Evolutionary conservation across 2,329 filamentous ascomycete species (phyloP), one percentile per base, ranked within the genome.

Genomic region (Emmonsiellopsis sp.): DNA sequence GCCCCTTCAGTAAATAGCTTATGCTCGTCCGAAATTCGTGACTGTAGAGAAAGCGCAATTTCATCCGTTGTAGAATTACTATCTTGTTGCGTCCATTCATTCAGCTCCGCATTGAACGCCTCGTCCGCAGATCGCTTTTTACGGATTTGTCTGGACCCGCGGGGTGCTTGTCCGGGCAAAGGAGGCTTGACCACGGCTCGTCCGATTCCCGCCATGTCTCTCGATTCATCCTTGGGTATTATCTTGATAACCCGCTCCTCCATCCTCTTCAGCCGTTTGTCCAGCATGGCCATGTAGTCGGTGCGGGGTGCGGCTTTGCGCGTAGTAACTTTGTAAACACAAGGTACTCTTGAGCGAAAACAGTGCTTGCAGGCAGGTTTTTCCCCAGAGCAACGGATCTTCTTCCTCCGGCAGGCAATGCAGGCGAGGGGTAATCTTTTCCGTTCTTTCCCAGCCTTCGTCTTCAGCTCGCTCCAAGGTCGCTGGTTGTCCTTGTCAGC

Each of bases 281-380:
- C 93, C 62, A 97, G 75, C 90, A 97, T 97, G 42, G 91, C 90
- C 93, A 97, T 97, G 70, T 97, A 97, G 70, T 97, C 93, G 15
- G 93, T 97, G 51, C 93, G 81, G 2, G 93, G 93, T 3, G 91
- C 90, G 1, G 92, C 90, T 70, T 97, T 97, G 56, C 93, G 81
- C 3, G 91, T 90, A 0, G 91, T 97, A 55, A 95, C 89, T 66
- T 97, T 97, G 78, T 97, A 98, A 4, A 97, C 91, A 67, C 93
- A 98, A 1, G 92, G 92, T 61, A 95, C 94, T 43, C 92, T 83
- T 50, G 92, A 95, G 54, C 91, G 83, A 55, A 94, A 78, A 67
- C 93, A 97, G 72, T 97, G 93, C 70, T 95, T 96, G 77, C 93
- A 98, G 0, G 91, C 89, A 2, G 93, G 93, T 70, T 96, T 97